Evolutionary conservation across 78 protist species (phyloP).

Genomic region (Blattamonas nauphoetae): DNA sequence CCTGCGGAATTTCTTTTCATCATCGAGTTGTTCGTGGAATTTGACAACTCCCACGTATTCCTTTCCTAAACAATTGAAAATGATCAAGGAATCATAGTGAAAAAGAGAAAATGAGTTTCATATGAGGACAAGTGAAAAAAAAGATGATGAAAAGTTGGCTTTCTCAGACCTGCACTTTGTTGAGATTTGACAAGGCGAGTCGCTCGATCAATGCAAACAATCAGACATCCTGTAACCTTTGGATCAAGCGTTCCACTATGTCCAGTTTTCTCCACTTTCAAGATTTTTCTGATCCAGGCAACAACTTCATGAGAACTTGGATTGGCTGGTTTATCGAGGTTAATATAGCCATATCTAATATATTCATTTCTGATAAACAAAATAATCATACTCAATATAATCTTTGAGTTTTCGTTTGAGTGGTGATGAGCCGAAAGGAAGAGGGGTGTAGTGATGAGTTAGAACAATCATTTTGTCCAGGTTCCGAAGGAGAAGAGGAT

Average conservation of each 20-base stretch:
- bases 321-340: slow-evolving; percentile 99
- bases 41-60: slow-evolving; percentile 91
- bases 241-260: slow-evolving; percentile 99
- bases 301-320: slow-evolving; percentile 99
- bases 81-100: not conserved
- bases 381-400: slow-evolving; percentile 50
- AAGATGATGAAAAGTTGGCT: too few species aligned
- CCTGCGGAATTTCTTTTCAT: slow-evolving; percentile 21
- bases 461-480: slow-evolving; percentile 81
- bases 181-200: slow-evolving; percentile 99
- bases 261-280: slow-evolving; percentile 91
- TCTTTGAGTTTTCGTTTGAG: slow-evolving; percentile 81
- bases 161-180: slow-evolving; percentile 84
- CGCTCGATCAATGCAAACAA: slow-evolving; percentile 95
- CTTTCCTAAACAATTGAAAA: slow-evolving; percentile 60
- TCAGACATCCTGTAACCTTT: slow-evolving; percentile 95
- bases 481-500: slow-evolving; percentile 82
- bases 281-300: slow-evolving; percentile 49
- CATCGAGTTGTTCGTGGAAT: slow-evolving; percentile 59
- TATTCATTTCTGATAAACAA: not conserved
- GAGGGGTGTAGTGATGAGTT: slow-evolving; percentile 89
- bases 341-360: slow-evolving; percentile 84
- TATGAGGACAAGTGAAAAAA: not conserved
- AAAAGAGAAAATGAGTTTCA: not conserved
- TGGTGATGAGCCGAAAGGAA: slow-evolving; percentile 89